Percentiles rank a stretch among this genome's conserved stretches.
phyloP scores from a whole-genome alignment of 495 filamentous ascomycete species.

The Trichoderma reesei region DNA sequence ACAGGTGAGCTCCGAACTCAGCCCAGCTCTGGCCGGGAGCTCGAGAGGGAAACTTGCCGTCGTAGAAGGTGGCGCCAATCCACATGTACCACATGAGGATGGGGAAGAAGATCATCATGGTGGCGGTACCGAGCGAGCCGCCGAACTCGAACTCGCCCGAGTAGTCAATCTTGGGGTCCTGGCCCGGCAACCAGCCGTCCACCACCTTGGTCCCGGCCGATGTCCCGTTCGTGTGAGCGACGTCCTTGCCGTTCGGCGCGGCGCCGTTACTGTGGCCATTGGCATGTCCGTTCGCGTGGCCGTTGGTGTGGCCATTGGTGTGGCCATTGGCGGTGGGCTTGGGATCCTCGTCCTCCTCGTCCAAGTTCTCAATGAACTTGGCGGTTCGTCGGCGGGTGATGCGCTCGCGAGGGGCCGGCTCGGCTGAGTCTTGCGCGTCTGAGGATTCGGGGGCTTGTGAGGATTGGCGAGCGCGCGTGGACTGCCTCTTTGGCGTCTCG shows the following conservation, averaged over 20 bases:
- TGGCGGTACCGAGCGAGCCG: slow-evolving; percentile 61
- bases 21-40: slow-evolving; percentile 50
- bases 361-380: slow-evolving; percentile 38
- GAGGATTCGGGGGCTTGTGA: slow-evolving; percentile 28
- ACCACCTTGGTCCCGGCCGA: slow-evolving; percentile 38
- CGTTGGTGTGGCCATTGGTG: slow-evolving; percentile 16
- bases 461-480: slow-evolving; percentile 31
- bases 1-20: slow-evolving; percentile 61
- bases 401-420: slow-evolving; percentile 21
- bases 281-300: slow-evolving; percentile 18
- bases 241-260: slow-evolving; percentile 15
- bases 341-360: slow-evolving; percentile 23
- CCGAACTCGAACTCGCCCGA: slow-evolving; percentile 84
- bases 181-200: slow-evolving; percentile 57
- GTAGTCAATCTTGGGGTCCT: slow-evolving; percentile 69
- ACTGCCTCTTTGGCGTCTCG: slow-evolving; percentile 32
- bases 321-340: slow-evolving; percentile 27
- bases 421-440: slow-evolving; percentile 37
- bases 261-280: slow-evolving; percentile 18
- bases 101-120: slow-evolving; percentile 90
- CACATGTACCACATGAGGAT: slow-evolving; percentile 98
- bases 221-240: slow-evolving; percentile 19
- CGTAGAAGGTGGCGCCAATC: slow-evolving; percentile 87
- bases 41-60: slow-evolving; percentile 67
- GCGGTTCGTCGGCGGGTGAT: slow-evolving; percentile 24